Evolutionary conservation across 225 moss, liverwort and hornwort species (phyloP), one percentile per base, ranked within the genome.

Genomic region (Pseudoscleropodium purum): DNA sequence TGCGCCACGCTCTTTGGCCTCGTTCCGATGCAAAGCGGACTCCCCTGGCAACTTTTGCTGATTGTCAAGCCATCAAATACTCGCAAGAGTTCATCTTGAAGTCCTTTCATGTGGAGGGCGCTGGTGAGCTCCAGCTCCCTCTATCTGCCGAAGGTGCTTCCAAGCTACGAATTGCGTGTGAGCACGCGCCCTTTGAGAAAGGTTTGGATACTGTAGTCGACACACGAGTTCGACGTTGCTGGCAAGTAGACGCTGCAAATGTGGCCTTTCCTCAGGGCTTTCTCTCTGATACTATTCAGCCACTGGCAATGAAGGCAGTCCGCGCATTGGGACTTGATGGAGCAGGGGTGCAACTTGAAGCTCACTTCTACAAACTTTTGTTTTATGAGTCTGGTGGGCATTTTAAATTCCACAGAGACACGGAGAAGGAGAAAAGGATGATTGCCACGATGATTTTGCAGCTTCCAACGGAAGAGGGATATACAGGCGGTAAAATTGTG

Each of bases 121-220:
- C 75, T 24, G 93, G 92, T 59, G 84, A 87, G 29, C 21, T 93
- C 31, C 87, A 43, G 76, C 86, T 93, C 19, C 90, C 93, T 63
- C 81, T 93, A 10, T 90, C 90, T 39, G 49, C 78, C 10, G 85
- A 63, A 54, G 91, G 82, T 66, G 33, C 75, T 54, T 13, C 69
- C 23, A 90, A 70, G 78, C 75, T 93, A 7, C 89, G 73, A 19
- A 16, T 18, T 45, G 82, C 85, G 15, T 90, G 89, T 37, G 75
- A 87, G 75, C 85, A 64, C 63, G 90, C 87, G 15, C 85, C 81
- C 16, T 89, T 47, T 6, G 91, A 76, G 4, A 83, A 34, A 49
- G 91, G 85, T 8, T 85, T 69, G 34, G 45, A 61, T 24, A 91
- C 92, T 11, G 59, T 74, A 26, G 78, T 86, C 11, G 87, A 91